Base-by-base conservation (phyloP, 441 rosid species). In the Corymbia citriodora region DNA sequence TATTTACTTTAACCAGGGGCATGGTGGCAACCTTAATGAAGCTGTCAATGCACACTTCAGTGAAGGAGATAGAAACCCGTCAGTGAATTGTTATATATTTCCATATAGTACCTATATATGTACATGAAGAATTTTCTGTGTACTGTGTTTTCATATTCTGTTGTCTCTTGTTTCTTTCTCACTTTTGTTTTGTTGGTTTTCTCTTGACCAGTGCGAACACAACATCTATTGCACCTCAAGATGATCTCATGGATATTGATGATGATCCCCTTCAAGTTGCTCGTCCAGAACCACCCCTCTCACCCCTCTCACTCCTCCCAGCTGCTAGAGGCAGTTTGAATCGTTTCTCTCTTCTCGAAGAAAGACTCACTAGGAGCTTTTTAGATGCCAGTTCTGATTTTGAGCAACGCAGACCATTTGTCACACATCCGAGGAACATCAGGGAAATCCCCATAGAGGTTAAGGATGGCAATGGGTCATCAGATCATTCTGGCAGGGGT, bases 21-120 rank as follows among this genome's bases (percentile, higher is more conserved):
- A 98, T 91, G 94, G 93, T 45, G 99, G 98, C 90, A 99, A 97
- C 94, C 97, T 97, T 89, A 97, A 98, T 95, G 96, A 96, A 90
- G 99, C 99, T 88, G 95, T 98, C 89, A 96, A 98, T 95, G 96
- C 99, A 55, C 95, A 96, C 95, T 98, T 98, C 94, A 92, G 90
- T 31, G 98, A 95, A 89, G 99, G 99, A 93, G 99, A 97, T 92
- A 91, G 96, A 92, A 96, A 91, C 94, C 92, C 21, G 97, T 96
- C 81, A 72, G 96, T 91, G 82, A 87, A 94, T 87, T 61, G 57
- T 92, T 52, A 45, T 40, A 74, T 23, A 74, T 40, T 40, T 74
- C 29, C 83, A 11, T 72, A 36, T 19, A 36, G 83, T 72, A 72
- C 27, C 50, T 5, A 19, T 72, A 10, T 36, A 36, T 19, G 59